Evolutionary conservation across 768 basidiomycete genomes (phyloP).

Genomic region (Clitopilus hobsonii): DNA sequence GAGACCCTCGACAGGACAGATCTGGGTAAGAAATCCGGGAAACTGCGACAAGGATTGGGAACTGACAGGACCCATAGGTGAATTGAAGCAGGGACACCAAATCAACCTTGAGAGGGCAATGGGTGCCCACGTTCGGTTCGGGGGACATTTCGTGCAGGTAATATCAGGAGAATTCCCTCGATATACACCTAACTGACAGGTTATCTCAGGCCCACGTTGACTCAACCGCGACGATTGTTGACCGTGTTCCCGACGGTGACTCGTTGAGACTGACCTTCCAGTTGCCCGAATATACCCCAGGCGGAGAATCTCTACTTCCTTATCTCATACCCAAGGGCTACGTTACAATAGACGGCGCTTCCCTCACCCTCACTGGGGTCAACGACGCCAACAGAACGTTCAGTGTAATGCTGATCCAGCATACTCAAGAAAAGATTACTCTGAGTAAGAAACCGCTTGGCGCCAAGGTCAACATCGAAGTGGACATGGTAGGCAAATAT

Average conservation of each 20-base stretch:
- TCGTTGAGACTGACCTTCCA: constrained; percentile 84
- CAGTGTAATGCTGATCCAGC: constrained; percentile 91
- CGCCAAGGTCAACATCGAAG: constrained; percentile 89
- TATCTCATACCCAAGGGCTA: constrained; percentile 95
- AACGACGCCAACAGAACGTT: constrained; percentile 60
- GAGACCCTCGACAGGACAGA: constrained; percentile 92
- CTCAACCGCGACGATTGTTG: constrained; percentile 72
- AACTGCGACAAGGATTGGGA: neutral
- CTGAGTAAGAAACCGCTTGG: constrained; percentile 72
- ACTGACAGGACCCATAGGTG: constrained; percentile 43
- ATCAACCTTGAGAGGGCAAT: constrained; percentile 95
- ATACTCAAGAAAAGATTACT: constrained; percentile 87
- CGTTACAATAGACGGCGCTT: constrained; percentile 90
- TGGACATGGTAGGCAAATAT: constrained; percentile 92
- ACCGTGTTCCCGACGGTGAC: constrained; percentile 71
- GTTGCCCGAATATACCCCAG: constrained; percentile 53
- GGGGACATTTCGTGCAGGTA: constrained; percentile 98
- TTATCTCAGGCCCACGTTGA: constrained; percentile 84
- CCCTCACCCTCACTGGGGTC: constrained; percentile 85
- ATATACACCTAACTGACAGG: neutral
- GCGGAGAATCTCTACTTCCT: constrained; percentile 60
- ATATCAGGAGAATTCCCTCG: neutral
- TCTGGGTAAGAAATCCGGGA: constrained; percentile 53
- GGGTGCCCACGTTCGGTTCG: constrained; percentile 86
- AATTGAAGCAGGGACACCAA: constrained; percentile 70